Evolutionary conservation across 176 grass and related monocot genomes (phyloP), one percentile per base, ranked within the genome.

Genomic region (Carex parvula): DNA sequence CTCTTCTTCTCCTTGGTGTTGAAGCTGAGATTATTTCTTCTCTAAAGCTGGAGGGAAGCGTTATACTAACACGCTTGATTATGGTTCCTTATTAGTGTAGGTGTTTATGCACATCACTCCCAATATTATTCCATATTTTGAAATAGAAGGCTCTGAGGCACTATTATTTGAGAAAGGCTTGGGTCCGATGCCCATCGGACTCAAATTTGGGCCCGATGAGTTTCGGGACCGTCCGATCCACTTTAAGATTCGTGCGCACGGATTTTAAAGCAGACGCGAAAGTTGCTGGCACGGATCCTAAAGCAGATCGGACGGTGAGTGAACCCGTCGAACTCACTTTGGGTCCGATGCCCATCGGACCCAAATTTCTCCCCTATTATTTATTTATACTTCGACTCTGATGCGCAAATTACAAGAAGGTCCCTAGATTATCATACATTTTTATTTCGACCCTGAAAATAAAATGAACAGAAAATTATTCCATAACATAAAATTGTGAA

Each of bases 31-130:
- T 30, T 22, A 62, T 62, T 24, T 15, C 13, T 8, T 6, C 32
- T 48, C 5, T 76, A 22, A 17, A 76, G 22, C 46, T 76, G 72
- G 44, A 76, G 22, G 72, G 72, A 76, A 76, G 72, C 72, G 72
- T 76, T 76, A 29, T 50, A 55, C 12, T 30, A 16, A 76, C 46
- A 55, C 2, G 10, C 41, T 24, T 72, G 72, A 76, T 55, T 53
- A 55, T 54, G 72, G 72, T 29, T 76, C 55, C 46, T 76, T 54
- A n/a, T 75, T 52, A 56, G 52, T 4, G 26, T 52, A 32, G 22
- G 72, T 54, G 22, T 55, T 76, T 53, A 29, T 26, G 48, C 72
- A 55, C 24, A 76, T 30, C 4, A 32, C 72, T 56, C 48, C 72
- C 20, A 30, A 17, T 76, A 55, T 18, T 53, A 76, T 76, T 76